Base-by-base conservation (phyloP, 345 rosid genomes). In the Heritiera littoralis region DNA sequence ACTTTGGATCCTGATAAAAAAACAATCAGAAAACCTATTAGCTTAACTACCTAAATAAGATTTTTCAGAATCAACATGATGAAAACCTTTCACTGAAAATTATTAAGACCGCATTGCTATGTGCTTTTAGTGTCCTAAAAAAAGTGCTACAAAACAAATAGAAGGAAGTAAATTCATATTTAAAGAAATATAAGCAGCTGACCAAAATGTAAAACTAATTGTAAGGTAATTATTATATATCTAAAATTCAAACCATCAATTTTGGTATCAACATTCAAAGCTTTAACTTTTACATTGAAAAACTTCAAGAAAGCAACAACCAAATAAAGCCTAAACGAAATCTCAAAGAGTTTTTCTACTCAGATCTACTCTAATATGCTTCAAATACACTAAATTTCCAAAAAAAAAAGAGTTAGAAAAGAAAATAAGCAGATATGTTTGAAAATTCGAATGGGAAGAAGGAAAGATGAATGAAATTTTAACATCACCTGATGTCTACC, bases 401-500 rank as follows among this genome's bases (percentile, higher is more conserved):
- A 63, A 63, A 66, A 14, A 61, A 9, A 52, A 20, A 28, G 28
- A 70, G 11, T n/a, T 20, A 0, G n/a, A 32, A n/a, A 40, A 8
- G 2, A 10, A 40, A 11, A 30, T 0, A 64, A 48, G 3, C 20
- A 77, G 7, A 49, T 38, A 9, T 40, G 15, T 59, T 49, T 20
- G 13, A 28, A 40, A 61, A 49, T 7, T 41, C 7, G 20, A 64
- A 18, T 18, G 23, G 11, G 76, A 46, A 68, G 23, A 11, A 5
- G 5, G 18, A 9, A 72, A n/a, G 23, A 20, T 41, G 5, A 65
- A 23, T 6, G 46, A 38, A 64, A 59, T 28, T 38, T 9, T 59
- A 55, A 40, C 38, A 70, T 66, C 72, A 93, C 99, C 96, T 95
- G 90, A 68, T 95, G 99, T 14, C 67, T 84, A 72, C 99, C 99